Base-by-base conservation (phyloP, 371 early-diverging fungal species). In the Haplosporangium sp. region DNA sequence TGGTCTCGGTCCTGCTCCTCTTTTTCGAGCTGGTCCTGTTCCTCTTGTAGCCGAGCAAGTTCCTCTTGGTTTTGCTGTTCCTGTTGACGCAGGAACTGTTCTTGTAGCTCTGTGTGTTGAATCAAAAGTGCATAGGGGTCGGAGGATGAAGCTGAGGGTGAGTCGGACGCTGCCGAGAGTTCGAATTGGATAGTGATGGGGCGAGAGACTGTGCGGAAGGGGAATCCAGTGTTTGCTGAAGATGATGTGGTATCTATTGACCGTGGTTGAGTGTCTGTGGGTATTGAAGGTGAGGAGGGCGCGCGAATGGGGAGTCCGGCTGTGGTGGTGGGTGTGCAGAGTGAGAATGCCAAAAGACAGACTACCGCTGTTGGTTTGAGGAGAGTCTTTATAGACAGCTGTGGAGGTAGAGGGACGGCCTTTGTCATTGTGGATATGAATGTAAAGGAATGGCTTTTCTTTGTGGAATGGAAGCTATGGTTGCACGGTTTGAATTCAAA, bases 21-120 rank as follows among this genome's bases (percentile, higher is more conserved):
- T 54, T 67, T 68, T 23, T 74, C 74, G 37, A 74, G 74, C 53
- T 64, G 59, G 52, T 74, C 74, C 16, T 74, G 74, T n/a, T 74
- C 74, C 16, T 52, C 54, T 20, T 63, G 60, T 8, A 74, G 64
- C 21, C 60, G 59, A 14, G 61, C 59, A n/a, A 74, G n/a, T 23
- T 55, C 64, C 16, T 52, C 64, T 0, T 36, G 56, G 11, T 68
- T 46, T 7, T 48, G 74, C 1, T 45, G 56, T 14, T 69, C 62
- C 7, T 36, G 60, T 36, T 68, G 47, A 14, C 74, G 60, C 13
- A 63, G 36, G 59, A 48, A 50, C 43, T 64, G 64, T 57, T 74
- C 74, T 4, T 59, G 69, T 37, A 52, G 55, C 20, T 74, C 74
- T 1, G 57, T 61, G 21, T 41, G 60, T 14, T 69, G 52, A 55